Percentiles rank a stretch among this genome's conserved stretches.
Conservation (phyloP, 1,139 yeast species). For the Blastobotrys malaysiensis region DNA sequence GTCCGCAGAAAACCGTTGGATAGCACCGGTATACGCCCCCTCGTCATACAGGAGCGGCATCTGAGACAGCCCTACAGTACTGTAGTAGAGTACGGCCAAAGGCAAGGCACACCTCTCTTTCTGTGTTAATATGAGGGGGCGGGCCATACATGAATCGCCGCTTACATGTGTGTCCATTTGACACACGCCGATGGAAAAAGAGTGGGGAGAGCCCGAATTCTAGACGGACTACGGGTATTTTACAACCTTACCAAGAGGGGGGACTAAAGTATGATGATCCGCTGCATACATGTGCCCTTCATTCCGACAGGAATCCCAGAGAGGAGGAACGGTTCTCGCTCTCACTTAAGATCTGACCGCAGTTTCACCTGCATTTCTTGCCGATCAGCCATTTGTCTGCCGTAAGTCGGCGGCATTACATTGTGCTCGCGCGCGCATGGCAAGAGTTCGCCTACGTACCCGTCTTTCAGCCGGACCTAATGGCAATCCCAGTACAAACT, state of each 20-base stretch:
- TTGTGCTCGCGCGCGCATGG: not conserved
- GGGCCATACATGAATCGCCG: not conserved
- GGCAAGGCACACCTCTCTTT: not conserved
- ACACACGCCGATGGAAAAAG: too few species aligned
- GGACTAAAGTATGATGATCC: not conserved
- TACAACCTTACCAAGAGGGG: not conserved
- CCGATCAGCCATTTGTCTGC: not conserved
- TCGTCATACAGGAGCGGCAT: not conserved
- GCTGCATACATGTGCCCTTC: not conserved
- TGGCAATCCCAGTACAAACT: not conserved
- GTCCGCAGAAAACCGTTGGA: not conserved
- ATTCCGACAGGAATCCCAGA: not conserved
- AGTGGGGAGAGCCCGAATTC: not conserved
- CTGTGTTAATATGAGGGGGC: not conserved
- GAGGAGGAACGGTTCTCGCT: not conserved
- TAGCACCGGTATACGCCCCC: not conserved
- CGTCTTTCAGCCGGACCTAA: not conserved
- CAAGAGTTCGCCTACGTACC: not conserved
- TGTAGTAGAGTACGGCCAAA: not conserved
- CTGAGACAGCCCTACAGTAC: not conserved
- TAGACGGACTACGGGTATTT: not conserved
- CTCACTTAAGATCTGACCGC: not conserved
- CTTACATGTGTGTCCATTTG: not conserved
- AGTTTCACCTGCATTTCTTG: not conserved
- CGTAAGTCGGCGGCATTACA: not conserved